Conservation (phyloP, 352 stramenopile species). For the Globisporangium middletonii region DNA sequence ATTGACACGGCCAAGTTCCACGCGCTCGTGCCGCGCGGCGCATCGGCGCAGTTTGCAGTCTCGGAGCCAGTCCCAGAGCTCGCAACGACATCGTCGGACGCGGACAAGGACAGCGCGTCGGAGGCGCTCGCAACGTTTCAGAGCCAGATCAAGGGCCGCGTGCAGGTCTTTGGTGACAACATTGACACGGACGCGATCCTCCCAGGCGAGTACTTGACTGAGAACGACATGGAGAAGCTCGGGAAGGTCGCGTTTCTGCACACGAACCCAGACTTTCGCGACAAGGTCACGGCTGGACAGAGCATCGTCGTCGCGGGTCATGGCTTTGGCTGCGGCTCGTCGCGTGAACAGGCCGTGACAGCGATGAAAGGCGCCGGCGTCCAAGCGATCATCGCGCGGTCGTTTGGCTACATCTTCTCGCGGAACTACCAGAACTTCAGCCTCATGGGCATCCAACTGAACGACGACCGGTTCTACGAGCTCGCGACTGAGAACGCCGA, state of each 20-base stretch:
- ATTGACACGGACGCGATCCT: conserved; percentile 88
- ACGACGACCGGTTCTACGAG: conserved; percentile 79
- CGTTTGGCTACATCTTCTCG: conserved; percentile 86
- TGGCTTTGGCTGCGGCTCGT: conserved; percentile 81
- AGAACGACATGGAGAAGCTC: conserved; percentile 82
- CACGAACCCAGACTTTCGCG: conserved; percentile 82
- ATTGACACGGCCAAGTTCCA: conserved; percentile 72
- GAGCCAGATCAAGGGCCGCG: conserved; percentile 54
- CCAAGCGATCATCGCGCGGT: conserved; percentile 75
- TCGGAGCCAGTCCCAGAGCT: conserved; percentile 54
- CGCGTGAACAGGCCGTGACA: conserved; percentile 79
- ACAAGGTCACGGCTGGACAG: conserved; percentile 69
- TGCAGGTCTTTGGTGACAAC: conserved; percentile 86
- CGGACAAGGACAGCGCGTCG: conserved; percentile 14
- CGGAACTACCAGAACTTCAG: conserved; percentile 88
- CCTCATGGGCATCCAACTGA: conserved; percentile 72
- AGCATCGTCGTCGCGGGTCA: conserved; percentile 73
- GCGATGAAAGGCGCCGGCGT: conserved; percentile 76
- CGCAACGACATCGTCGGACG: conserved; percentile 15
- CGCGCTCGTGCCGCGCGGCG: conserved; percentile 43
- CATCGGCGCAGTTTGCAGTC: conserved; percentile 34
- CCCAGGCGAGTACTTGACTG: conserved; percentile 70
- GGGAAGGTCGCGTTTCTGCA: conserved; percentile 82
- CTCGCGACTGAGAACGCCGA: conserved; percentile 65
- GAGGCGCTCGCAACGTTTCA: conserved; percentile 36